Evolutionary conservation across 2,329 filamentous ascomycete species (phyloP), one percentile per base, ranked within the genome.

Genomic region (Fusarium albosuccineum): DNA sequence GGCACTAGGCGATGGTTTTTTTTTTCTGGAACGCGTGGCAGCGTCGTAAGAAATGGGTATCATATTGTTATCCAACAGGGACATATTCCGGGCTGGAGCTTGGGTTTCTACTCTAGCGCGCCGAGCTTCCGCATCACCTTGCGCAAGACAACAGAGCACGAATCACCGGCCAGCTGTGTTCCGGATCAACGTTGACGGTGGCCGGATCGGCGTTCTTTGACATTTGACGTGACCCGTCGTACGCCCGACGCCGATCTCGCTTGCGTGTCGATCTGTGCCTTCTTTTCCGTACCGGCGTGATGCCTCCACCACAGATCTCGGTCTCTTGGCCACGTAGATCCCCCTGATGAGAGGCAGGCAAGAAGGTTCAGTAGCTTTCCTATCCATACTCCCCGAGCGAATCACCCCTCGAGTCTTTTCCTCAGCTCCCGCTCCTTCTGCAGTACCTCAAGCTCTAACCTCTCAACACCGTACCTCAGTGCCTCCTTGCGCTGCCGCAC

Each of bases 401-500:
- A 57, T 75, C 71, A 79, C 11, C 70, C 72, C 9, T 85, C 83
- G 44, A 88, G 67, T 64, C 83, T 77, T 76, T 85, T 82, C 68
- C 85, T 77, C 72, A 89, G 70, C 77, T 89, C 87, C 64, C 86
- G 80, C 79, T 89, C 87, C 77, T 87, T 88, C 74, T 97, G 94
- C 71, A 89, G 85, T n/a, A 93, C 91, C 81, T 97, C 93, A 73
- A 97, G 76, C 82, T 96, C 92, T 68, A 97, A 79, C 63, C 94
- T 86, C 76, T 96, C 93, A 16, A 97, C 92, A 29, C 92, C 91
- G 81, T 97, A 97, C 76, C 92, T 90, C 71, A 97, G 80, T 50
- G 93, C 88, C 78, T 97, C 93, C 79, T 93, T 95, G 79, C 93
- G 91, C 82, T 94, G 92, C 60, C 88, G 83, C 58, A 96, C 79